Conservation (phyloP, 2,329 filamentous ascomycete genomes). For the Colletotrichum salicis region DNA sequence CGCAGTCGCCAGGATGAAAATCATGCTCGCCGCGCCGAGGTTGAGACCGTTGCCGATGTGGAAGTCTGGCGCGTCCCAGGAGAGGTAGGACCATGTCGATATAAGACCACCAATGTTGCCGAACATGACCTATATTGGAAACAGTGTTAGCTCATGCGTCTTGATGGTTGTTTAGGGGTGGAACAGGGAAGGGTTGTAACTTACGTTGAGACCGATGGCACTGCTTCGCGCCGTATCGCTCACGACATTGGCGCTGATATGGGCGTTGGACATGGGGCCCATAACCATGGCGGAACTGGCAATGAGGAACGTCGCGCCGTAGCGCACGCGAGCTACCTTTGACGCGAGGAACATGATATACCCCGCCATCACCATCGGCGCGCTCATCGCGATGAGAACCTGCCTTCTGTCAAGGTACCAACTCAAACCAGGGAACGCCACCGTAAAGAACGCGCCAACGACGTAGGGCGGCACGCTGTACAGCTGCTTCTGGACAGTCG, state of each 20-base stretch:
- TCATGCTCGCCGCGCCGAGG: slow-evolving; percentile 64
- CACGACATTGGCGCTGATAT: slow-evolving; percentile 76
- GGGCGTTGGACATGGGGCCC: slow-evolving; percentile 73
- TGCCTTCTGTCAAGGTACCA: slow-evolving; percentile 70
- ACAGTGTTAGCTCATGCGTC: background rate
- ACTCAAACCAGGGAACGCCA: slow-evolving; percentile 69
- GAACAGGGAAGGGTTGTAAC: background rate
- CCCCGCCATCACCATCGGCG: slow-evolving; percentile 74
- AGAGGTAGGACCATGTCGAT: slow-evolving; percentile 73
- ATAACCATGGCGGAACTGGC: slow-evolving; percentile 71
- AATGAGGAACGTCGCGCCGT: slow-evolving; percentile 77
- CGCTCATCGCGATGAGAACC: slow-evolving; percentile 68
- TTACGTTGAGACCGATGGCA: slow-evolving; percentile 68
- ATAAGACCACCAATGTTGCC: slow-evolving; percentile 78
- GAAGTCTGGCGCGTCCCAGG: slow-evolving; percentile 72
- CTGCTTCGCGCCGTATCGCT: slow-evolving; percentile 75
- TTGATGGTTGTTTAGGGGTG: background rate
- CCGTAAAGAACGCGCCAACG: slow-evolving; percentile 73
- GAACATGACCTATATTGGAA: slow-evolving; percentile 65
- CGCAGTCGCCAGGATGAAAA: slow-evolving; percentile 59
- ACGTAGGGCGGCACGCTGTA: slow-evolving; percentile 77
- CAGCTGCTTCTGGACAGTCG: slow-evolving; percentile 72
- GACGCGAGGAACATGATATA: slow-evolving; percentile 77
- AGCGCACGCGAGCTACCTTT: slow-evolving; percentile 63
- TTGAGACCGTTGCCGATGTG: slow-evolving; percentile 78